Conservation (phyloP, 1,139 yeast genomes). For the Meyerozyma smithsonii region DNA sequence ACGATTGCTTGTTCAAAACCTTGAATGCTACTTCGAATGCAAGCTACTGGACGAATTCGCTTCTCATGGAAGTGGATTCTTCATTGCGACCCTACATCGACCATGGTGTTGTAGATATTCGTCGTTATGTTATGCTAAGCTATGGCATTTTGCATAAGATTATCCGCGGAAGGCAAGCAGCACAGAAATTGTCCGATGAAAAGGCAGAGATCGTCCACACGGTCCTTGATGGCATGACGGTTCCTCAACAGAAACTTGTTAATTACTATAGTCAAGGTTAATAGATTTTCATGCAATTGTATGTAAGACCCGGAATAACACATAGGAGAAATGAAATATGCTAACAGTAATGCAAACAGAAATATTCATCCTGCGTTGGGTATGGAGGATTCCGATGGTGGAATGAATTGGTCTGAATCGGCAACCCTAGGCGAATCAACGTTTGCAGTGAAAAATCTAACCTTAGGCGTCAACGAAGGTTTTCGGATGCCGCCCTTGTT, state of each 20-base stretch:
- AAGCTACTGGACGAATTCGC: constrained; percentile 12
- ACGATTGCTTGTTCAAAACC: constrained; percentile 21
- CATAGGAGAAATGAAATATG: constrained; percentile 5
- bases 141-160: constrained; percentile 31
- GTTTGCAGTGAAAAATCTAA: constrained; percentile 8
- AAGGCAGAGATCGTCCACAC: constrained; percentile 14
- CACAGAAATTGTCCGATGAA: constrained; percentile 8
- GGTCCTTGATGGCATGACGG: constrained; percentile 23
- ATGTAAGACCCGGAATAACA: constrained; percentile 4
- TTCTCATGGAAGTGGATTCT: constrained; percentile 25
- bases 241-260: constrained; percentile 33
- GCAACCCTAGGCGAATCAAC: constrained; percentile 14
- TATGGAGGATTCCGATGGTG: constrained; percentile 21
- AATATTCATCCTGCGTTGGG: constrained; percentile 9
- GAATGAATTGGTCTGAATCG: constrained; percentile 13
- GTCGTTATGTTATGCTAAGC: constrained; percentile 37
- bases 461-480: constrained; percentile 6
- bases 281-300: constrained; percentile 4
- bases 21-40: constrained; percentile 15
- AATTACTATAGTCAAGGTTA: constrained; percentile 29
- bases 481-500: constrained; percentile 11
- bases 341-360: constrained; percentile 6
- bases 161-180: constrained; percentile 7
- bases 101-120: constrained; percentile 32
- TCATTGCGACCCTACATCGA: constrained; percentile 23